Conservation (phyloP, 2,329 filamentous ascomycete species). For the Monilinia laxa region DNA sequence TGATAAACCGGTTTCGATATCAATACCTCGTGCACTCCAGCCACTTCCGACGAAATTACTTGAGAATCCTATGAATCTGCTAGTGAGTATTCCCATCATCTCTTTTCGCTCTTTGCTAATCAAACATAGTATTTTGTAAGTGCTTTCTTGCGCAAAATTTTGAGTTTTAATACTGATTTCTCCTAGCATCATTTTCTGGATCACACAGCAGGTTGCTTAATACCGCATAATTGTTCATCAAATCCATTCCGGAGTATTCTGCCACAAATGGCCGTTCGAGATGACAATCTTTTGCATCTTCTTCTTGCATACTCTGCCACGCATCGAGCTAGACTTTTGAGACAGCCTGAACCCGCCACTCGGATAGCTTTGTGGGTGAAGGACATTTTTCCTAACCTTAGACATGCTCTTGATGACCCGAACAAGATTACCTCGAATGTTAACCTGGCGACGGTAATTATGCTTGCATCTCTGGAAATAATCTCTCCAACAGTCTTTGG, state of each 20-base stretch:
- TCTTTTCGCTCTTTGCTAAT: neutral
- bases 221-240: constrained; percentile 52
- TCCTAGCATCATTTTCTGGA: constrained; percentile 64
- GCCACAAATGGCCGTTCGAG: constrained; percentile 63
- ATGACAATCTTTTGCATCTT: constrained; percentile 72
- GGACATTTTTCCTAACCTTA: constrained; percentile 72
- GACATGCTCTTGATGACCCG: constrained; percentile 62
- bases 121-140: constrained; percentile 50
- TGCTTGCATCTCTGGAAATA: constrained; percentile 81
- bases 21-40: constrained; percentile 50
- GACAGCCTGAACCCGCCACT: constrained; percentile 70
- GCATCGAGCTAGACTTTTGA: constrained; percentile 72
- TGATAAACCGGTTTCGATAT: constrained; percentile 63
- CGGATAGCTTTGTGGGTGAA: constrained; percentile 80
- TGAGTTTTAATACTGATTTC: constrained; percentile 21
- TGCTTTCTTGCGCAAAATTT: neutral
- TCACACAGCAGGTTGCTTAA: constrained; percentile 67
- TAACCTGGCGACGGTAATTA: constrained; percentile 77
- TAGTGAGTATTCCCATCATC: constrained; percentile 42
- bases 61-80: constrained; percentile 76
- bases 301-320: constrained; percentile 82
- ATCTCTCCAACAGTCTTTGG: constrained; percentile 80
- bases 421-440: constrained; percentile 66
- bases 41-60: constrained; percentile 53
- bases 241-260: constrained; percentile 54